phyloP scores from a whole-genome alignment of 768 basidiomycete species.

The Wakefieldia striispora region DNA sequence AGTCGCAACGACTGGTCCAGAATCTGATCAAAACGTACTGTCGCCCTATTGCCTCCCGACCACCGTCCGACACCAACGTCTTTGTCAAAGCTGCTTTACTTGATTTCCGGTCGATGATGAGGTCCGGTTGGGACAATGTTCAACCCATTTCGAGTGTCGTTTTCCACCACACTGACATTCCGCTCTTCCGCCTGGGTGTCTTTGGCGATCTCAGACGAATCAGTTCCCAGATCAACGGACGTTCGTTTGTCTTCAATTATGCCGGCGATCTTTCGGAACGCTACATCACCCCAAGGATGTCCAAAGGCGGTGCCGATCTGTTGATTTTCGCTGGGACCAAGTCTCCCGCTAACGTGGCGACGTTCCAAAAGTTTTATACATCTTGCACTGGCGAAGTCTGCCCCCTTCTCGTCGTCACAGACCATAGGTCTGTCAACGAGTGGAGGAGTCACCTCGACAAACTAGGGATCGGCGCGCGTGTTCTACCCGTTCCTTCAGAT shows the following conservation, averaged over 20 bases:
- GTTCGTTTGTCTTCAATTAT: slow-evolving; percentile 20
- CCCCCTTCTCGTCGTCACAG: slow-evolving; percentile 24
- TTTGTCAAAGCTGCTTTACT: slow-evolving; percentile 26
- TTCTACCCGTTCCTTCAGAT: slow-evolving; percentile 7
- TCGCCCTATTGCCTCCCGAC: slow-evolving; percentile 15
- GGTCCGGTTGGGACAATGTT: slow-evolving; percentile 23
- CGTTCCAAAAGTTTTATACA: slow-evolving; percentile 12
- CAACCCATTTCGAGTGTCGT: slow-evolving; percentile 17
- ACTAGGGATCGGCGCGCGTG: slow-evolving; percentile 14
- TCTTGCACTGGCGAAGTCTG: slow-evolving; percentile 23
- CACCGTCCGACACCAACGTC: slow-evolving; percentile 15
- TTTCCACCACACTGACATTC: slow-evolving; percentile 16
- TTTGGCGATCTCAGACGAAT: slow-evolving; percentile 19
- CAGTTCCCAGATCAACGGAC: slow-evolving; percentile 22
- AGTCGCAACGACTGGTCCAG: slow-evolving; percentile 23
- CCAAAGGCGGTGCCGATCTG: slow-evolving; percentile 26
- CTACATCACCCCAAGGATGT: slow-evolving; percentile 14
- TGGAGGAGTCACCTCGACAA: slow-evolving; percentile 12
- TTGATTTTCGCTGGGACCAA: slow-evolving; percentile 20
- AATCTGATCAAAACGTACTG: slow-evolving; percentile 22
- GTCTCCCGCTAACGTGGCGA: slow-evolving; percentile 8
- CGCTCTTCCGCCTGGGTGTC: slow-evolving; percentile 11
- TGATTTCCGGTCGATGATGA: slow-evolving; percentile 28
- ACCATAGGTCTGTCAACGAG: neutral
- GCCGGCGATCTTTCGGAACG: slow-evolving; percentile 15